Base-by-base conservation (phyloP, 179 eudicot species). In the Corrigiola litoralis region DNA sequence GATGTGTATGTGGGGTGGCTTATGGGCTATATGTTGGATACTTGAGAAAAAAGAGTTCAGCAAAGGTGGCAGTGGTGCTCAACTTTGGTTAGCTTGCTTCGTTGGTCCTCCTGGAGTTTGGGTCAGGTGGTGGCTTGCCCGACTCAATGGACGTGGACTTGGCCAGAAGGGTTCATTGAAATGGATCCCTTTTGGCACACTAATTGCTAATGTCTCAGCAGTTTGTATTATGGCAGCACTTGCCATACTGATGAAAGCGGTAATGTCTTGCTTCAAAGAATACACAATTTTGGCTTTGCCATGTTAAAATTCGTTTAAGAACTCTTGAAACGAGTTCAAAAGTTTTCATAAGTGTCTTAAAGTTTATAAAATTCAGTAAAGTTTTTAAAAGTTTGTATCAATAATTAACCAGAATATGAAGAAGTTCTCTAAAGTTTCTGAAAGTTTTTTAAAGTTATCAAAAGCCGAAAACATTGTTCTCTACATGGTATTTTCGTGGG, bases 171-270 rank as follows among this genome's bases (percentile, higher is more conserved):
- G 81, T 54, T 40, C 28, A 41, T 65, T 75, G 49, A 85, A 81
- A 75, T 89, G 96, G 98, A 44, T 92, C 58, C 98, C 98, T 1
- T 85, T 92, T 38, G 98, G 92, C 36, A 87, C 98, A 68, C 71
- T 91, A 33, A 57, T 72, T 33, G 96, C 95, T 69, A 87, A 89
- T 71, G 89, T 89, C 51, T 65, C 80, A 14, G 96, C 98, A 5
- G 88, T 91, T 42, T 83, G 90, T 24, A 28, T 84, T 6, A 89
- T 92, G 98, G 95, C 98, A 31, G 92, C 85, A 20, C 85, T 92
- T 28, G 95, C 95, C 38, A 80, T 77, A 3, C 4, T 82, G 4
- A 82, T 85, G 80, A 84, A 79, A 79, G 84, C 74, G 63, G 98
- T 92, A 74, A 69, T 29, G 18, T 31, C 42, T 63, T 63, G 46